These are phyloP conservation scores for Gaertneriomyces semiglobifer DNA, from an alignment of 192 early-diverging fungal genomes.

Conservation along the genomic window DNA sequence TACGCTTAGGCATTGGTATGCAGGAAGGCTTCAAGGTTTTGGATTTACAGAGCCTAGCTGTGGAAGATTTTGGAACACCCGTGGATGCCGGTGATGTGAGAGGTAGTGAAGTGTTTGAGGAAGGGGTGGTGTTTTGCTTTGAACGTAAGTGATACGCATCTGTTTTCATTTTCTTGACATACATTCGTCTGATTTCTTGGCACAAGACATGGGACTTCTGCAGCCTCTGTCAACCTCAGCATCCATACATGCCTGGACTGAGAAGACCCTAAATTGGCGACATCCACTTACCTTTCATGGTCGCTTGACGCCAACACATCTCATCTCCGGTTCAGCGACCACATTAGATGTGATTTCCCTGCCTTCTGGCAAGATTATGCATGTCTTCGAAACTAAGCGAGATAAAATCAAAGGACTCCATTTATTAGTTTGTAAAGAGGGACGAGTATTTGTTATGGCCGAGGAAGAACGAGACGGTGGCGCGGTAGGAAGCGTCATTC, in stretches of 20 bases:
- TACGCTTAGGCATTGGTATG: conserved; percentile 34
- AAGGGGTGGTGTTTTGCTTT: conserved; percentile 38
- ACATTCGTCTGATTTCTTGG: background rate
- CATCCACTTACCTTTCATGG: conserved; percentile 50
- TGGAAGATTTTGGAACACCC: conserved; percentile 38
- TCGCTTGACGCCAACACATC: conserved; percentile 1
- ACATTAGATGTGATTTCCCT: conserved; percentile 53
- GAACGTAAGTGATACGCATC: conserved; percentile 30
- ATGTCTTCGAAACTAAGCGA: conserved; percentile 55
- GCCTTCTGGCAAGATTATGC: conserved; percentile 49
- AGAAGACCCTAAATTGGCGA: conserved; percentile 43
- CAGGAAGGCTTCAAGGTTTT: conserved; percentile 37
- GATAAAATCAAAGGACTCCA: conserved; percentile 44
- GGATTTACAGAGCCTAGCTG: conserved; percentile 39
- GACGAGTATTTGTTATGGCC: conserved; percentile 42
- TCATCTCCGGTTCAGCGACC: conserved; percentile 39
- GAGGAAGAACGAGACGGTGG: conserved; percentile 53
- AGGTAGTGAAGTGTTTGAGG: too few relatives aligned
- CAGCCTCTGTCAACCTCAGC: too few relatives aligned
- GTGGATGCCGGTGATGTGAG: background rate
- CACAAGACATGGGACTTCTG: conserved; percentile 35
- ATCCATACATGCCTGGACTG: too few relatives aligned
- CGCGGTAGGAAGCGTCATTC: conserved; percentile 36
- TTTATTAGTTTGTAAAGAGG: conserved; percentile 35
- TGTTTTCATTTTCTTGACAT: background rate